A percentile compares a stretch with the other conserved stretches of the same genome.
Conservation (phyloP, 2,329 filamentous ascomycete genomes). For the Penicillium sp. region DNA sequence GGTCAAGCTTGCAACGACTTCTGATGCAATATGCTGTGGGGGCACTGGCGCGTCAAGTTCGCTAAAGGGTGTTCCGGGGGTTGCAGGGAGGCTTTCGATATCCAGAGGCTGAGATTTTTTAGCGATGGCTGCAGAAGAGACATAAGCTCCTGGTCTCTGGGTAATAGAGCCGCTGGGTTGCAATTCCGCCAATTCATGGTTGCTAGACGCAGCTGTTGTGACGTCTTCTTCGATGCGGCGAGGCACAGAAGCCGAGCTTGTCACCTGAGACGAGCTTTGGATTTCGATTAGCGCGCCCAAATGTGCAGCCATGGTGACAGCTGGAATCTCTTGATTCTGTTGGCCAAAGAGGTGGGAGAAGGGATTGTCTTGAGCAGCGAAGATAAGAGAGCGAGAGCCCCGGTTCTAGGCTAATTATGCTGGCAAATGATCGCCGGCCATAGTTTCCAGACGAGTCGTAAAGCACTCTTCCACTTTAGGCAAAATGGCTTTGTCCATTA, state of each 20-base stretch:
- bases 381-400: too few relatives aligned
- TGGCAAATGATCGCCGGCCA: too few relatives aligned
- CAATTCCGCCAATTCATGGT: constrained; percentile 22
- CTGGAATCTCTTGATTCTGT: not conserved
- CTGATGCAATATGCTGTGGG: constrained; percentile 10
- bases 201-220: constrained; percentile 17
- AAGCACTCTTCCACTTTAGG: too few relatives aligned
- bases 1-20: constrained; percentile 22
- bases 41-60: not conserved
- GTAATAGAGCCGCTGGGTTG: constrained; percentile 10
- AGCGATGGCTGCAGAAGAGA: not conserved
- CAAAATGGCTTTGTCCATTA: too few relatives aligned
- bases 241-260: constrained; percentile 36
- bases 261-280: constrained; percentile 31
- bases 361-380: too few relatives aligned
- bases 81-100: constrained; percentile 17
- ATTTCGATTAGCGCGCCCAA: constrained; percentile 43
- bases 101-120: constrained; percentile 21
- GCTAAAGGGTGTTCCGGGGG: constrained; percentile 16
- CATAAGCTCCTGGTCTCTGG: constrained; percentile 7
- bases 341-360: too few relatives aligned
- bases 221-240: constrained; percentile 24
- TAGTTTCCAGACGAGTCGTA: too few relatives aligned
- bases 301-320: constrained; percentile 12
- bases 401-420: too few relatives aligned